Conservation (phyloP, 169 alveolate species). For the Cryptosporidium felis region DNA sequence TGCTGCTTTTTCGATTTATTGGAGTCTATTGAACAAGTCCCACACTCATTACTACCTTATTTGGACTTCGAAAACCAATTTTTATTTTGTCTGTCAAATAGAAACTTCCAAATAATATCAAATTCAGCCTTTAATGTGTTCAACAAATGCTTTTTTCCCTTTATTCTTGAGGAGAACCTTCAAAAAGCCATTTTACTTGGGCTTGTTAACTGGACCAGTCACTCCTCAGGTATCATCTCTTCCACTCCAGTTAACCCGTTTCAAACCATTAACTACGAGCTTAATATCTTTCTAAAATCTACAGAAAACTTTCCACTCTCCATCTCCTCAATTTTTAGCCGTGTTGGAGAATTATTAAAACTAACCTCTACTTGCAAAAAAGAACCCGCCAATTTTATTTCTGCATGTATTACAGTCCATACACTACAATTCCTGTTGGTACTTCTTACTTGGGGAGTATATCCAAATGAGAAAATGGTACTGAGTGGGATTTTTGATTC, state of each 20-base stretch:
- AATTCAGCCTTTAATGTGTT: neutral
- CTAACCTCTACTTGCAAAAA: neutral
- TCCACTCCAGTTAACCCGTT: neutral
- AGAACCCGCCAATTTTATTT: constrained; percentile 9
- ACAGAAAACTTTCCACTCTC: neutral
- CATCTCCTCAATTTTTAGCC: neutral
- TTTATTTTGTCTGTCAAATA: constrained; percentile 2
- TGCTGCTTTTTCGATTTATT: constrained; percentile 42
- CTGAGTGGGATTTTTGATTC: neutral
- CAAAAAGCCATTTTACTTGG: constrained; percentile 19
- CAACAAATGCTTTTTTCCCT: neutral
- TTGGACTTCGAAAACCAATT: constrained; percentile 54
- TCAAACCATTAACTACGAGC: constrained; percentile 5
- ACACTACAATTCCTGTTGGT: constrained; percentile 10
- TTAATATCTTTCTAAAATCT: constrained; percentile 1
- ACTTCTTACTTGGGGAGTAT: constrained; percentile 16
- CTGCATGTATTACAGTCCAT: constrained; percentile 7
- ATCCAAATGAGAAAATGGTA: neutral
- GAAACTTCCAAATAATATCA: constrained; percentile 42
- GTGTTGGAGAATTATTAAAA: neutral
- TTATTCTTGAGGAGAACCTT: constrained; percentile 3
- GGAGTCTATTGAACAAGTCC: constrained; percentile 28
- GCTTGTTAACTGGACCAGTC: constrained; percentile 31
- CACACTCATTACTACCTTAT: constrained; percentile 23
- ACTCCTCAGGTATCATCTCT: neutral